phyloP scores from a whole-genome alignment of 208 protist species.

The Leishmania martiniquensis region DNA sequence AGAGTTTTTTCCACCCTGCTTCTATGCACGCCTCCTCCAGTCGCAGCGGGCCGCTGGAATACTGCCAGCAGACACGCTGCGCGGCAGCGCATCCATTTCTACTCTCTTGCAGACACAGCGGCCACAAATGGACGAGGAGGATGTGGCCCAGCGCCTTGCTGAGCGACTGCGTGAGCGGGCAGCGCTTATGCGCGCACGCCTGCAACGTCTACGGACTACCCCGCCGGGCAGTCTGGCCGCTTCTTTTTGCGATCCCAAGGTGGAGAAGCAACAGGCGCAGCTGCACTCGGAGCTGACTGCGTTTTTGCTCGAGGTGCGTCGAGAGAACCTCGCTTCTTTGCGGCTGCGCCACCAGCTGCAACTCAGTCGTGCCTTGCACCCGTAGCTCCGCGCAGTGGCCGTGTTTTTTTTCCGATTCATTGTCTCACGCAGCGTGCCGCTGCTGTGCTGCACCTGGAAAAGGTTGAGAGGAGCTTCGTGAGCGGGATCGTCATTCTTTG shows the following conservation, averaged over 20 bases:
- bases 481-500: no score
- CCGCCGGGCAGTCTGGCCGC: neutral
- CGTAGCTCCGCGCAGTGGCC: neutral
- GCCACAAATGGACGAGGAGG: constrained; percentile 23
- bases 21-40: constrained; percentile 54
- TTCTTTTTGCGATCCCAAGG: constrained; percentile 47
- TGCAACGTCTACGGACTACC: neutral
- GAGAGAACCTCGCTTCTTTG: constrained; percentile 32
- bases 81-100: neutral
- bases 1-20: constrained; percentile 42
- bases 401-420: neutral
- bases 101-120: constrained; percentile 2
- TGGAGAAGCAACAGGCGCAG: constrained; percentile 45
- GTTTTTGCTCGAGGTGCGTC: constrained; percentile 46
- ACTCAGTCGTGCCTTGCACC: constrained; percentile 30
- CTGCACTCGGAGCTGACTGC: constrained; percentile 65
- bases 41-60: neutral
- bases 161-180: constrained; percentile 27
- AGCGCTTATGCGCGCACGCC: neutral
- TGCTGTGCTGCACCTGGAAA: neutral
- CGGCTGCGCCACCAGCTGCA: constrained; percentile 42
- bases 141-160: constrained; percentile 28
- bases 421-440: neutral
- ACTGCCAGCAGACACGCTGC: neutral
- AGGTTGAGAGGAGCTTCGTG: neutral